Evolutionary conservation across 2,329 filamentous ascomycete species (phyloP).

Genomic region (Emergomyces orientalis): DNA sequence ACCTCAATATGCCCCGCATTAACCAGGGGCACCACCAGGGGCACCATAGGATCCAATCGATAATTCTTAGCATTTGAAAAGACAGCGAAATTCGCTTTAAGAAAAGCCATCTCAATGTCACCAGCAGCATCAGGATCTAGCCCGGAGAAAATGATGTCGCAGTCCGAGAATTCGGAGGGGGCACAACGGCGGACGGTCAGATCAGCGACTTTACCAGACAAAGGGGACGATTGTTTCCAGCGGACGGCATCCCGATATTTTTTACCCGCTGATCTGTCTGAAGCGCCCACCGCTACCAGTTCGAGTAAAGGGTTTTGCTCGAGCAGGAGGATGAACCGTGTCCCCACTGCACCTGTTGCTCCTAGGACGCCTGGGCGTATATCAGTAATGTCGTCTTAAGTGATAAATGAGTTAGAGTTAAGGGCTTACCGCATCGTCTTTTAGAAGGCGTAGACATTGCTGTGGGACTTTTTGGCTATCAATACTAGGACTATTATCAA

Average conservation of each 20-base stretch:
- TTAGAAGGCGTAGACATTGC: conserved; percentile 1
- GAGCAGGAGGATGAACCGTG: conserved; percentile 89
- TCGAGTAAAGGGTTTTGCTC: conserved; percentile 78
- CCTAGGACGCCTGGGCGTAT: conserved; percentile 59
- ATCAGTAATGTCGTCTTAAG: neutral
- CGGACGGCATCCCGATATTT: conserved; percentile 86
- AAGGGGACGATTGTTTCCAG: conserved; percentile 86
- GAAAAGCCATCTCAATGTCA: conserved; percentile 91
- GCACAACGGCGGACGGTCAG: conserved; percentile 79
- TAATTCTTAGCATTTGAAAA: conserved; percentile 99
- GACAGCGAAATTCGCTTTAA: conserved; percentile 76
- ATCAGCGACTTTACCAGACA: conserved; percentile 65
- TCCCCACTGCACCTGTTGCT: conserved; percentile 87
- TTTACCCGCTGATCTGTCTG: conserved; percentile 80
- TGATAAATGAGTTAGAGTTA: neutral
- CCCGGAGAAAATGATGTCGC: conserved; percentile 87
- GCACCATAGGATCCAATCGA: conserved; percentile 79
- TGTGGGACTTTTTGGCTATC: neutral
- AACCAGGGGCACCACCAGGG: conserved; percentile 85
- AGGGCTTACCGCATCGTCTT: conserved; percentile 4
- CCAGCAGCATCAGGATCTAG: conserved; percentile 88
- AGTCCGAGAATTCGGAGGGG: conserved; percentile 73
- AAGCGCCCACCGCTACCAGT: conserved; percentile 83
- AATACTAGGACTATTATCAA: neutral
- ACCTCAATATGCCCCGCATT: conserved; percentile 81